Percentiles rank a stretch among this genome's conserved stretches.
Conservation (phyloP, 768 basidiomycete genomes). For the Leccinum incarnatum region DNA sequence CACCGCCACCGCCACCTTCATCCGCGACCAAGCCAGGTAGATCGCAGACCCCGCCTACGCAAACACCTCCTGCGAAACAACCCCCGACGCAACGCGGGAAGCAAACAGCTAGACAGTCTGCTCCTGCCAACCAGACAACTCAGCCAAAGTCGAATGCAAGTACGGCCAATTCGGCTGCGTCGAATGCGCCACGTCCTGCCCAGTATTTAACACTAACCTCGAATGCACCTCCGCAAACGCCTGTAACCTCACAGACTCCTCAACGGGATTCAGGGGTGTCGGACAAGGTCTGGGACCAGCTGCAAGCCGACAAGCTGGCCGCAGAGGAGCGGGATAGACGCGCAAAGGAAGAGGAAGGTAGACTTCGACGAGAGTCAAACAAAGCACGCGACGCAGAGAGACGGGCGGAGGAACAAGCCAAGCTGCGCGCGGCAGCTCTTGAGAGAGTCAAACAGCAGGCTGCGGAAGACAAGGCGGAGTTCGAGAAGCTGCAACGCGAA, state of each 20-base stretch:
- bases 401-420: conserved; percentile 24
- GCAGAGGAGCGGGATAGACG: conserved; percentile 18
- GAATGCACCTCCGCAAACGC: background rate
- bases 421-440: conserved; percentile 18
- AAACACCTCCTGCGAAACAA: conserved; percentile 9
- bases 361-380: conserved; percentile 17
- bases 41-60: conserved; percentile 11
- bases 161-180: background rate
- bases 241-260: background rate
- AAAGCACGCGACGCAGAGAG: conserved; percentile 19
- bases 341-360: conserved; percentile 18
- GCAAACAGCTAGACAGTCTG: background rate
- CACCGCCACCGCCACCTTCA: background rate
- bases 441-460: conserved; percentile 18
- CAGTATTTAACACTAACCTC: conserved; percentile 1
- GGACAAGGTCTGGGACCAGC: conserved; percentile 49
- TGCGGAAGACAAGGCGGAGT: conserved; percentile 18
- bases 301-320: conserved; percentile 39
- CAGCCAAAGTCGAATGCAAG: background rate
- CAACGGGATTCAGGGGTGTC: conserved; percentile 51
- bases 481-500: conserved; percentile 24
- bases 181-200: background rate
- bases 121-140: conserved; percentile 3
- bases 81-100: conserved; percentile 3
- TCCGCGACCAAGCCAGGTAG: conserved; percentile 4